phyloP scores from a whole-genome alignment of 2,329 filamentous ascomycete genomes.

The Aspergillus clavatus region DNA sequence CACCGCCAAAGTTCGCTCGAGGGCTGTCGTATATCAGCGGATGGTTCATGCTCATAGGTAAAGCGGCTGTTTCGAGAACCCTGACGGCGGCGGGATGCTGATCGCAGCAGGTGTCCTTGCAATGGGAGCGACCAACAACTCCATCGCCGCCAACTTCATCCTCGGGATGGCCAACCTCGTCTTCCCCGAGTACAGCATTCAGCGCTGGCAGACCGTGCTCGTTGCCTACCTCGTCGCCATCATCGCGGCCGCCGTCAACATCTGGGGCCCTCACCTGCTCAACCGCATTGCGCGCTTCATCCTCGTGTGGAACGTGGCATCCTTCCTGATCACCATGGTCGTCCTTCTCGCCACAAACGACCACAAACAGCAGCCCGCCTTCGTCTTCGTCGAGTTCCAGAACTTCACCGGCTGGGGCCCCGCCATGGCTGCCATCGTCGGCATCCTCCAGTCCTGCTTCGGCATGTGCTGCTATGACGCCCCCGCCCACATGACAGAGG shows the following conservation, averaged over 20 bases:
- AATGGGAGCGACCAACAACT: constrained; percentile 54
- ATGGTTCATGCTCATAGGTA: constrained; percentile 49
- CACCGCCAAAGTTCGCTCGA: constrained; percentile 45
- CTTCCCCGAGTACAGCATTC: constrained; percentile 48
- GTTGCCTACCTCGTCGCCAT: constrained; percentile 48
- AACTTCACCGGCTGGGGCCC: constrained; percentile 51
- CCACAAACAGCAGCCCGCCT: constrained; percentile 50
- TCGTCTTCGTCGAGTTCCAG: constrained; percentile 53
- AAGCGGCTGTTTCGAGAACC: neutral
- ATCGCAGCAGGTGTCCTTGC: constrained; percentile 41
- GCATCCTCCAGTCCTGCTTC: constrained; percentile 51
- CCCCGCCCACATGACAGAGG: constrained; percentile 52
- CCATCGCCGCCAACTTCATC: constrained; percentile 52
- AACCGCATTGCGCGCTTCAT: constrained; percentile 49
- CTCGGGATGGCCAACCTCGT: constrained; percentile 52
- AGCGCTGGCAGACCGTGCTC: constrained; percentile 54
- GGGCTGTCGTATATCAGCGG: constrained; percentile 44
- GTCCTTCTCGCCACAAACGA: constrained; percentile 52
- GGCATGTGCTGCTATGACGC: constrained; percentile 51
- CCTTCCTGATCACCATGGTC: constrained; percentile 50
- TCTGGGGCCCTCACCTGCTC: constrained; percentile 48
- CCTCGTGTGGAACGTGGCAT: constrained; percentile 50
- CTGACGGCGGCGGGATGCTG: neutral
- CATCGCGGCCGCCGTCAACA: constrained; percentile 45
- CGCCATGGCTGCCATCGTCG: constrained; percentile 50